These are phyloP conservation scores for Urtica urens DNA, from an alignment of 306 rosid species.

Conservation along the genomic window DNA sequence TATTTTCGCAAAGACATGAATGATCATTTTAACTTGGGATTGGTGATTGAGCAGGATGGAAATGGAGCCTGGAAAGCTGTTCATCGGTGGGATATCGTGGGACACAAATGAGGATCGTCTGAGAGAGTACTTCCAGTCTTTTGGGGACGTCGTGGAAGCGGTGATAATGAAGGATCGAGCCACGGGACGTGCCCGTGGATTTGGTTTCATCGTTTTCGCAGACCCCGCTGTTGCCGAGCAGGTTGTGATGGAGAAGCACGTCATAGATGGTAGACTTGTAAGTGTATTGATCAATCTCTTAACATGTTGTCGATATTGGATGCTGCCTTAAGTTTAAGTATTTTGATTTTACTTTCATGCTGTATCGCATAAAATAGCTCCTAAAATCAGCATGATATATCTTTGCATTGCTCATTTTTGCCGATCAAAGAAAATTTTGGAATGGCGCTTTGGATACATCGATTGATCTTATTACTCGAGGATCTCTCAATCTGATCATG, in stretches of 20 bases:
- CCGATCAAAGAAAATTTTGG: no score
- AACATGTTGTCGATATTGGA: conserved; percentile 5
- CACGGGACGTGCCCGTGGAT: conserved; percentile 95
- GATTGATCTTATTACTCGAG: no score
- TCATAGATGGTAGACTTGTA: conserved; percentile 91
- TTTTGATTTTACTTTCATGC: no score
- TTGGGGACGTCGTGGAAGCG: conserved; percentile 84
- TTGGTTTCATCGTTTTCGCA: conserved; percentile 79
- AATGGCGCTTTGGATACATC: no score
- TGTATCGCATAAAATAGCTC: no score
- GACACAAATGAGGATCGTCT: conserved; percentile 95
- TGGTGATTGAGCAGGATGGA: conserved; percentile 37
- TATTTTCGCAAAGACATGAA: neutral
- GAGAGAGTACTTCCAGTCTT: conserved; percentile 68
- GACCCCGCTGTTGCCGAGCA: conserved; percentile 73
- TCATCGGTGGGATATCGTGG: conserved; percentile 95
- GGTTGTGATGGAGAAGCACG: conserved; percentile 80
- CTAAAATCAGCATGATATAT: no score
- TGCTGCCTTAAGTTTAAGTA: no score
- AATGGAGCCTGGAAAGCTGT: conserved; percentile 72
- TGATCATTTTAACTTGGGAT: conserved; percentile 5
- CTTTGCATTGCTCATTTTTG: no score
- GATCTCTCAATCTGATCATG: no score
- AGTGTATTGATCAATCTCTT: conserved; percentile 18
- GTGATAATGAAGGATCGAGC: conserved; percentile 99